Evolutionary conservation across 192 early-diverging fungal species (phyloP), one percentile per base, ranked within the genome.

Genomic region (Entophlyctis luteolus): DNA sequence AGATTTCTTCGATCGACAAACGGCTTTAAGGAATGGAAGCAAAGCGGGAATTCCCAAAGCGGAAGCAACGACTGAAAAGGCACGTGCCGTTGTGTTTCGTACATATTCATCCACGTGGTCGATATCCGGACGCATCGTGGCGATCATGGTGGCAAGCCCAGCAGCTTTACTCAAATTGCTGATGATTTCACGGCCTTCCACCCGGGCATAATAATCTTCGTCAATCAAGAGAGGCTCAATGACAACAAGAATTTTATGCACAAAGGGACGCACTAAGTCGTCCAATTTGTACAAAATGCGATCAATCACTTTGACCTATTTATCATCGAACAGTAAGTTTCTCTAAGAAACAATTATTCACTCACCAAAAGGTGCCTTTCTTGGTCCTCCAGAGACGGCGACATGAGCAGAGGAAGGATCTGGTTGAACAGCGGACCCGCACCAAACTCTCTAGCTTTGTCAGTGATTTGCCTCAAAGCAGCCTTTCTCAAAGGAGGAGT

Each of bases 41-140:
- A 98, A 79, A 0, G 93, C 89, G 0, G 94, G 94, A 52, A 99
- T 94, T 62, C 97, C 81, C 57, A 98, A 84, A 2, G 96, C 95
- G 20, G 93, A 93, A 0, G 94, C 96, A 22, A 99, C 96, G 1
- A 99, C 96, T 0, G 95, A 89, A 71, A 99, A 94, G 6, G 97
- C 97, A 36, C 94, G 88, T 3, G 97, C 93, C 0, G 96, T 98
- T 8, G 96, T 98, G 76, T 97, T 98, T 62, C 97, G 86, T 16
- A 99, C 95, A 65, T 94, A 98, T 78, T 98, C 97, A 77, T 99
- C 95, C 1, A 83, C 84, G 68, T 98, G 93, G 74, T 99, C 96
- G 67, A 99, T 95, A 75, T 98, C 95, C 3, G 95, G 95, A n/a
- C 95, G 89, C 97, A 99, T 94, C 8, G 93, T 94, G 25, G 95